Evolutionary conservation across 2,329 filamentous ascomycete genomes (phyloP).

Genomic region (Stachybotrys chlorohalonatus): DNA sequence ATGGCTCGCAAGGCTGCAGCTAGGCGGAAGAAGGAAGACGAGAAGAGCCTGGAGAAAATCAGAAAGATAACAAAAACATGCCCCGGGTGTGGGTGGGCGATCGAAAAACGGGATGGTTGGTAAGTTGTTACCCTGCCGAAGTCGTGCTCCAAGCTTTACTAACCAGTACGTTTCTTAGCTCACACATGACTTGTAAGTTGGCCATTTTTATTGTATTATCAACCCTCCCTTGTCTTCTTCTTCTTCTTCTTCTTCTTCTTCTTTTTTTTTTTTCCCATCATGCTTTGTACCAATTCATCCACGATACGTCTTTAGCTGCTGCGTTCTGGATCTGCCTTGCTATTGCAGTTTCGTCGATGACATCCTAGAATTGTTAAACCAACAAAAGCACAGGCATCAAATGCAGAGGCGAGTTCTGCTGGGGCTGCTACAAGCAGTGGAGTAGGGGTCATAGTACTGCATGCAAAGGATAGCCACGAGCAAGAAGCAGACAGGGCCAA

Average conservation of each 20-base stretch:
- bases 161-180: slow-evolving; percentile 14
- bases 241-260: not conserved
- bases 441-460: slow-evolving; percentile 9
- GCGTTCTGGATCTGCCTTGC: not conserved
- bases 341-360: slow-evolving; percentile 7
- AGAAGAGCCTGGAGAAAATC: slow-evolving; percentile 18
- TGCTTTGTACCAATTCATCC: no score
- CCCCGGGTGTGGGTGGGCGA: slow-evolving; percentile 25
- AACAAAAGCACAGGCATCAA: slow-evolving; percentile 18
- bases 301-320: not conserved
- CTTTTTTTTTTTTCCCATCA: not conserved
- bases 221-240: not conserved
- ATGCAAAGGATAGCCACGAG: slow-evolving; percentile 5
- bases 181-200: slow-evolving; percentile 32
- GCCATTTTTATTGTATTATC: not conserved
- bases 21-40: slow-evolving; percentile 24
- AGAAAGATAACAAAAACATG: slow-evolving; percentile 25
- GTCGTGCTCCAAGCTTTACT: slow-evolving; percentile 6
- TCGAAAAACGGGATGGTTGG: slow-evolving; percentile 33
- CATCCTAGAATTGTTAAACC: slow-evolving; percentile 8
- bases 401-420: slow-evolving; percentile 25
- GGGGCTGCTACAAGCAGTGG: slow-evolving; percentile 18
- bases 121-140: slow-evolving; percentile 14
- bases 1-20: slow-evolving; percentile 15
- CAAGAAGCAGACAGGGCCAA: not conserved